Evolutionary conservation across 1,284 basidiomycete genomes (phyloP).

Genomic region (Leccinum laetum): DNA sequence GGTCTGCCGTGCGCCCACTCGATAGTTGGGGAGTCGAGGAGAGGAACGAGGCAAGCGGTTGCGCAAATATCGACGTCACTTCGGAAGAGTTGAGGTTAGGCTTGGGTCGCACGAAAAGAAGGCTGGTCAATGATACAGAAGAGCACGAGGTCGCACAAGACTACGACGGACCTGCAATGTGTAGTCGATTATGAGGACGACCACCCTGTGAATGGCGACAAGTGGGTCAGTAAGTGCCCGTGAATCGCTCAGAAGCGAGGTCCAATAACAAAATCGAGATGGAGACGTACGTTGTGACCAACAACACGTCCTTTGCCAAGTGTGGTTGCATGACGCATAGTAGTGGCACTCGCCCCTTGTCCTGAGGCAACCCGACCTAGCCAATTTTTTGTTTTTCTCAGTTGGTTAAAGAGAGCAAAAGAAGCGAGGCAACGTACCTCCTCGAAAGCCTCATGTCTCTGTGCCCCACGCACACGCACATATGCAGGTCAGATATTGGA

Average conservation of each 20-base stretch:
- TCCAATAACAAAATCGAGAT: background rate
- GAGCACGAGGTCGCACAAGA: background rate
- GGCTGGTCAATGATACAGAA: background rate
- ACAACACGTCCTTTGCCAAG: constrained; percentile 64
- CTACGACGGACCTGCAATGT: constrained; percentile 51
- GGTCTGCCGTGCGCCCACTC: constrained; percentile 34
- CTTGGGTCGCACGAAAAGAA: constrained; percentile 33
- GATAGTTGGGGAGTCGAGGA: constrained; percentile 61
- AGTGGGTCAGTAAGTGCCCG: background rate
- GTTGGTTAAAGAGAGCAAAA: background rate
- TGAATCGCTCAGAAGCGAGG: background rate
- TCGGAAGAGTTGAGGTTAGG: constrained; percentile 80
- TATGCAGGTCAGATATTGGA: background rate
- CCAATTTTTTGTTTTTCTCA: background rate
- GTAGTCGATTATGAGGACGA: constrained; percentile 78
- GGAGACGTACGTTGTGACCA: constrained; percentile 78
- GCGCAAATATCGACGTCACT: constrained; percentile 80
- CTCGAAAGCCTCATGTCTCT: constrained; percentile 77
- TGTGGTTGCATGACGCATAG: constrained; percentile 79
- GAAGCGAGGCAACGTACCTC: constrained; percentile 43
- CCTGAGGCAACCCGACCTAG: constrained; percentile 79
- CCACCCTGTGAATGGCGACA: constrained; percentile 51
- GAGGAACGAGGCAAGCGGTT: constrained; percentile 77
- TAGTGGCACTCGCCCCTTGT: constrained; percentile 66
- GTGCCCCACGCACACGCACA: background rate